Evolutionary conservation across 306 rosid genomes (phyloP).

Genomic region (Parietaria judaica): DNA sequence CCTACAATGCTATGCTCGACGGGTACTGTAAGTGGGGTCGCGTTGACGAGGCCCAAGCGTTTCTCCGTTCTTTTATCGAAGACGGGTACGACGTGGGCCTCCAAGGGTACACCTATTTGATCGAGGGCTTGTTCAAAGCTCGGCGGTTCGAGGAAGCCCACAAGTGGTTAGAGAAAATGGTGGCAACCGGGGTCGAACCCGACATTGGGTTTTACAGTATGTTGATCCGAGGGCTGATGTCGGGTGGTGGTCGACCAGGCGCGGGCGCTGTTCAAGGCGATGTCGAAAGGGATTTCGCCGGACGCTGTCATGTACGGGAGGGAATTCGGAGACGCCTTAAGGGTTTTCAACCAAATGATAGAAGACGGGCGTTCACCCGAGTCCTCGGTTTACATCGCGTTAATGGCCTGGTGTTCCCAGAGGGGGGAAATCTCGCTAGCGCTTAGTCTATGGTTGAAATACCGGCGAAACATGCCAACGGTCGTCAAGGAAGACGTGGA

Average conservation of each 20-base stretch:
- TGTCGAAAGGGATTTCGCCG: conserved; percentile 72
- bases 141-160: conserved; percentile 55
- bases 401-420: conserved; percentile 72
- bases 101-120: conserved; percentile 49
- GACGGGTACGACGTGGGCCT: conserved; percentile 35
- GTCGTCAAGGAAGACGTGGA: conserved; percentile 29
- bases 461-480: conserved; percentile 38
- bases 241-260: conserved; percentile 50
- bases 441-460: conserved; percentile 53
- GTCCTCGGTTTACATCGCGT: conserved; percentile 32
- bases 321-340: conserved; percentile 53
- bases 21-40: conserved; percentile 65
- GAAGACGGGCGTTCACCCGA: conserved; percentile 38
- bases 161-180: conserved; percentile 35
- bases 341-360: conserved; percentile 43
- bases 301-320: conserved; percentile 64
- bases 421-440: conserved; percentile 38
- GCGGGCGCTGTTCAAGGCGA: conserved; percentile 42
- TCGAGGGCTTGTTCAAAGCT: conserved; percentile 50
- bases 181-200: conserved; percentile 32
- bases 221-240: conserved; percentile 53
- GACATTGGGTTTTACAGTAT: conserved; percentile 51
- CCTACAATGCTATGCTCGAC: conserved; percentile 46
- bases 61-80: conserved; percentile 26
- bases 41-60: conserved; percentile 45